These are phyloP conservation scores for Aquanectria penicillioides DNA, from an alignment of 2,329 filamentous ascomycete species.

Conservation along the genomic window DNA sequence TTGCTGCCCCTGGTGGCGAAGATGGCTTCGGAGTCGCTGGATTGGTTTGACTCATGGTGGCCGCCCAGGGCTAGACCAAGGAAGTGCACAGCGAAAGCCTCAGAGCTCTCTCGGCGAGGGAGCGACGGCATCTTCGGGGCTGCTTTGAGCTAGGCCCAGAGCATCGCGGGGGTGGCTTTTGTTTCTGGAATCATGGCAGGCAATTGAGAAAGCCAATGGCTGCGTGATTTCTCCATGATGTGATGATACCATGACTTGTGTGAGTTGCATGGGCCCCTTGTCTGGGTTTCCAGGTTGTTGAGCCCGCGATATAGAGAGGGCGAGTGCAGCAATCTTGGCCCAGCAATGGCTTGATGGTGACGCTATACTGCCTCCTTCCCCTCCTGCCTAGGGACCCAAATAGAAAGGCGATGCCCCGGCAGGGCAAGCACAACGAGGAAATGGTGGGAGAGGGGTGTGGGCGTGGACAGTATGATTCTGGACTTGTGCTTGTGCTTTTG, in stretches of 20 bases:
- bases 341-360: conserved; percentile 14
- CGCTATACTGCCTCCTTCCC: neutral
- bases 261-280: conserved; percentile 1
- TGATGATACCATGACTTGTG: conserved; percentile 12
- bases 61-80: conserved; percentile 20
- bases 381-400: neutral
- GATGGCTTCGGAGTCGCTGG: neutral
- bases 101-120: neutral
- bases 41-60: conserved; percentile 11
- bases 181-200: neutral
- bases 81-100: neutral
- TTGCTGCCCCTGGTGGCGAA: neutral
- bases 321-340: neutral
- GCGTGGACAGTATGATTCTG: too few relatives aligned
- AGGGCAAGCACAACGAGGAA: too few relatives aligned
- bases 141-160: conserved; percentile 3
- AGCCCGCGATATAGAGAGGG: too few relatives aligned
- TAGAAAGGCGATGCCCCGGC: conserved; percentile 3
- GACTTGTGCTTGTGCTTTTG: too few relatives aligned
- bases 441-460: neutral
- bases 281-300: neutral
- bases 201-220: conserved; percentile 15
- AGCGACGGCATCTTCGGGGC: neutral
- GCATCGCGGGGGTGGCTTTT: conserved; percentile 8
- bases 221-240: conserved; percentile 6